Percentiles rank a stretch among this genome's conserved stretches.
Conservation (phyloP, 768 basidiomycete species). For the Jaapia argillacea region DNA sequence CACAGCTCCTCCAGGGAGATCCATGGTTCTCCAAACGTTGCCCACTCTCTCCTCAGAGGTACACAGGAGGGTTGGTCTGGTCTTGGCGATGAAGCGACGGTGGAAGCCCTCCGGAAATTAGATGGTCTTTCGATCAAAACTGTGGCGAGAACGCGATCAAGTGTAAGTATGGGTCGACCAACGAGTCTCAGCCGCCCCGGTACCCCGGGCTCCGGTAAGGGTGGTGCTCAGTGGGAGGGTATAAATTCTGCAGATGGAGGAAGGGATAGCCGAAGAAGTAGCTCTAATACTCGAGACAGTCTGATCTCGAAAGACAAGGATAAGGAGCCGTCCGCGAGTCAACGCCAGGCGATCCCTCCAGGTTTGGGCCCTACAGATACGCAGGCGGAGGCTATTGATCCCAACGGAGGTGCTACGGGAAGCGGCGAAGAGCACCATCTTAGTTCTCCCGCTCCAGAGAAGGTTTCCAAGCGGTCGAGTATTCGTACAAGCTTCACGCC, state of each 20-base stretch:
- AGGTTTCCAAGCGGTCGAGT: conserved; percentile 46
- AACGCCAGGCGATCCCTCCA: neutral
- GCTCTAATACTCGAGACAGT: conserved; percentile 29
- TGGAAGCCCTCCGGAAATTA: conserved; percentile 84
- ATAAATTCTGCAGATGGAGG: conserved; percentile 27
- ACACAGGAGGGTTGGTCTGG: conserved; percentile 88
- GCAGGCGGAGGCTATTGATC: conserved; percentile 26
- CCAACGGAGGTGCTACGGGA: conserved; percentile 18
- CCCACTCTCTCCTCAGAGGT: conserved; percentile 76
- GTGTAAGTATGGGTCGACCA: conserved; percentile 34
- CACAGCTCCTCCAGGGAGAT: conserved; percentile 38
- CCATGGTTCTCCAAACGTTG: conserved; percentile 54
- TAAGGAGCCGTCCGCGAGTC: conserved; percentile 20
- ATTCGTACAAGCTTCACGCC: conserved; percentile 70
- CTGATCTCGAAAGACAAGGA: conserved; percentile 29
- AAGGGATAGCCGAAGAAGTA: conserved; percentile 26
- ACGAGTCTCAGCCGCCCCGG: conserved; percentile 58
- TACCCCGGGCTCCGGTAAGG: conserved; percentile 57
- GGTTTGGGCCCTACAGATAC: conserved; percentile 11
- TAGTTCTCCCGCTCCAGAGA: conserved; percentile 39
- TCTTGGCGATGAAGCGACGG: conserved; percentile 81
- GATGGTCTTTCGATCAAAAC: conserved; percentile 80
- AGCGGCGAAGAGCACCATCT: conserved; percentile 26
- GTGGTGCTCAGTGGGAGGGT: conserved; percentile 68
- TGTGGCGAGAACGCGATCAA: conserved; percentile 68